Evolutionary conservation across 106 monocot species (phyloP).

Genomic region (Dendrobium officinale): DNA sequence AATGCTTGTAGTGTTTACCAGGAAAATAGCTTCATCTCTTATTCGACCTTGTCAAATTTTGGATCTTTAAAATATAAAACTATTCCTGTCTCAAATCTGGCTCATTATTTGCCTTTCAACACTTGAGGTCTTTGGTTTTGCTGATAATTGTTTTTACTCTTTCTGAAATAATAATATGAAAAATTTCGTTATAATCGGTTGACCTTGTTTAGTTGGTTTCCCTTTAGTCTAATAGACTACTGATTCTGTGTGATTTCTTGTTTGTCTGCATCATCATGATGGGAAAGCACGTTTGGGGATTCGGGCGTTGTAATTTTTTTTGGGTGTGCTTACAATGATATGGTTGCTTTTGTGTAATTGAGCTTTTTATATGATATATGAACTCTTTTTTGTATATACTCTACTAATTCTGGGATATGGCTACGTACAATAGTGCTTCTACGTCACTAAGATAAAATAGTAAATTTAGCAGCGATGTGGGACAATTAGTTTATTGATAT

Average conservation of each 20-base stretch:
- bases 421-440: background rate
- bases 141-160: background rate
- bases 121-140: background rate
- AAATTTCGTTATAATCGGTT: background rate
- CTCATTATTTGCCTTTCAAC: background rate
- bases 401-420: background rate
- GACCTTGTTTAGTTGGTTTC: background rate
- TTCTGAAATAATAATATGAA: background rate
- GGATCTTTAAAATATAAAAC: background rate
- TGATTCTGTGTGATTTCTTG: background rate
- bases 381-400: background rate
- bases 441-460: background rate
- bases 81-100: background rate
- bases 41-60: background rate
- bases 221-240: background rate
- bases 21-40: background rate
- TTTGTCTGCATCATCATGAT: background rate
- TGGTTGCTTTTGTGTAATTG: background rate
- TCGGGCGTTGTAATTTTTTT: background rate
- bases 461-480: background rate
- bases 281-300: background rate
- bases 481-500: background rate
- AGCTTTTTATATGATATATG: background rate
- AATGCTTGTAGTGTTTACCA: background rate
- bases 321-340: background rate